Conservation (phyloP, 2,329 filamentous ascomycete species). For the Emmonsia crescens region DNA sequence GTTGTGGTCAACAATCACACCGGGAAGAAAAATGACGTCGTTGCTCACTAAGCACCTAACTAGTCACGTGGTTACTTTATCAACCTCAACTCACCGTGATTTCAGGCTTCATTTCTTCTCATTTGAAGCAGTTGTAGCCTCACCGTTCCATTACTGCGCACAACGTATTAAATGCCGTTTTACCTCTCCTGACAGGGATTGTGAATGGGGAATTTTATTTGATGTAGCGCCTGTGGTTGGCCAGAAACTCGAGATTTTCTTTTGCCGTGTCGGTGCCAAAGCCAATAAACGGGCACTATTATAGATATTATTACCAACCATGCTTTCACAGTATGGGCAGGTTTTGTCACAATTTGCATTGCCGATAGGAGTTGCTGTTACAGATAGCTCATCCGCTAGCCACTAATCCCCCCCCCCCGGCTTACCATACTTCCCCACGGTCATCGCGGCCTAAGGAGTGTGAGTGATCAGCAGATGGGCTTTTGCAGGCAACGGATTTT, state of each 20-base stretch:
- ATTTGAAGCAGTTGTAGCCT: not conserved
- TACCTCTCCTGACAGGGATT: not conserved
- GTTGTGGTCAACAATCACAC: not conserved
- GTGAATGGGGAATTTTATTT: not conserved
- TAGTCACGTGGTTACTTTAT: not conserved
- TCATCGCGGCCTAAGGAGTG: not conserved
- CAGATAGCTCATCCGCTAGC: not conserved
- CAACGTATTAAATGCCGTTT: not conserved
- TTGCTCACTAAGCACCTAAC: not conserved
- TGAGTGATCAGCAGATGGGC: not conserved
- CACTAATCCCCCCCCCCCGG: not conserved
- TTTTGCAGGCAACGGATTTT: not conserved
- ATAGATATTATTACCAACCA: not conserved
- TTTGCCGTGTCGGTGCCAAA: not conserved
- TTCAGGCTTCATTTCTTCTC: not conserved
- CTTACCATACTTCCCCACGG: not conserved
- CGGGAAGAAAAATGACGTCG: slow-evolving; percentile 2
- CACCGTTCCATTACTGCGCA: not conserved
- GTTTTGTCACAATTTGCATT: not conserved
- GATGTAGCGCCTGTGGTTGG: not conserved
- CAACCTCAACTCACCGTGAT: not conserved
- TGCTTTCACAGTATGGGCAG: not conserved
- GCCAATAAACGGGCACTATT: not conserved
- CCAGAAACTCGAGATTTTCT: not conserved
- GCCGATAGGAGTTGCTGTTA: not conserved